These are phyloP conservation scores for Solanum medicagineum DNA, from an alignment of 257 asterid species.

Conservation along the genomic window DNA sequence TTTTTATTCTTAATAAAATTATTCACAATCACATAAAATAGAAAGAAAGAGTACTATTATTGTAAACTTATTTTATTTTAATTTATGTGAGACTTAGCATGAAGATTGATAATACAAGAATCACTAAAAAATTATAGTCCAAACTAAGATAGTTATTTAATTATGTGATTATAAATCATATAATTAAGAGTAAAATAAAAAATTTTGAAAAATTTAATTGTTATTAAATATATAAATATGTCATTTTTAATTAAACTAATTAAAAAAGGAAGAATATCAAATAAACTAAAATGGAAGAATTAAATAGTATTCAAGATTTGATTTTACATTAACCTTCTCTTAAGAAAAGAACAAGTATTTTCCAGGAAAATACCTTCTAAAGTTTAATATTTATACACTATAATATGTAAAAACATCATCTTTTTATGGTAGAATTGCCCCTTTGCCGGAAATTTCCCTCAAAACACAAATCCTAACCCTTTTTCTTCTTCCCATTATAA, in stretches of 20 bases:
- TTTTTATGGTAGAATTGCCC: neutral
- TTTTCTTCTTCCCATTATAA: neutral
- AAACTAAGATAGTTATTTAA: neutral
- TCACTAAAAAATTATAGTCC: neutral
- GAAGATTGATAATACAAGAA: neutral
- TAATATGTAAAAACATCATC: neutral
- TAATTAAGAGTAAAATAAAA: neutral
- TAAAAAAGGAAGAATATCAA: too few relatives aligned
- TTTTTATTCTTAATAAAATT: too few relatives aligned
- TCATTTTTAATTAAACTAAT: too few relatives aligned
- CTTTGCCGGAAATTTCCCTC: neutral
- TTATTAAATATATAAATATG: too few relatives aligned
- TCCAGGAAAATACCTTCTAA: too few relatives aligned
- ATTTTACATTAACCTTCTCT: too few relatives aligned
- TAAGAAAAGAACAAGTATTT: too few relatives aligned
- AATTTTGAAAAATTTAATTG: neutral
- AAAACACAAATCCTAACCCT: neutral
- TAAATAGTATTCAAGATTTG: too few relatives aligned
- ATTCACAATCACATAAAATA: too few relatives aligned
- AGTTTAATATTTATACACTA: too few relatives aligned
- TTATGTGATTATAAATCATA: neutral
- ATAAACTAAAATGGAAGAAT: too few relatives aligned
- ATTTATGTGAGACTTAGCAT: neutral
- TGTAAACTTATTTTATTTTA: neutral
- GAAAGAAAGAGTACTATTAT: neutral